phyloP scores from a whole-genome alignment of 768 basidiomycete genomes.

The Amanita pallidorosea region DNA sequence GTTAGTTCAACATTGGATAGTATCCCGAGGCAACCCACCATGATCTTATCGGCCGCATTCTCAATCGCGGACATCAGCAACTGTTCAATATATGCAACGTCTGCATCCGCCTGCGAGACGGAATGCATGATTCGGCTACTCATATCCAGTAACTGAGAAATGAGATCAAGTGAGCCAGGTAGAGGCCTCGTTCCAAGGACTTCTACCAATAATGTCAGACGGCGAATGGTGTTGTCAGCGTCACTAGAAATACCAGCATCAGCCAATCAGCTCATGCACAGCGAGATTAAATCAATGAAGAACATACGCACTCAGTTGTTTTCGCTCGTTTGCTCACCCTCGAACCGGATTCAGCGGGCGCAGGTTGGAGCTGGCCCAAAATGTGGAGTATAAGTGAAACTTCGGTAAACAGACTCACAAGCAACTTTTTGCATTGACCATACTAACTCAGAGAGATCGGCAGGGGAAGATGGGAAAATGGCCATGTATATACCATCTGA shows the following conservation, averaged over 20 bases:
- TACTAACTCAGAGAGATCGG: conserved; percentile 23
- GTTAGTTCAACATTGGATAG: background rate
- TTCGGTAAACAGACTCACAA: conserved; percentile 39
- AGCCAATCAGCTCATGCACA: conserved; percentile 1
- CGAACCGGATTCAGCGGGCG: conserved; percentile 24
- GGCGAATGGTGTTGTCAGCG: conserved; percentile 29
- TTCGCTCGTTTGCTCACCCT: conserved; percentile 60
- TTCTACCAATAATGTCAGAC: conserved; percentile 56
- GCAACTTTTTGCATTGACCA: conserved; percentile 33
- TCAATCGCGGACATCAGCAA: conserved; percentile 77
- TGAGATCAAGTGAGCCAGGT: conserved; percentile 60
- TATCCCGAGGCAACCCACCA: conserved; percentile 24
- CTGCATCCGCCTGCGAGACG: conserved; percentile 43
- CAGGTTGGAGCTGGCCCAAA: conserved; percentile 38
- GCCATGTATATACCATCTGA: conserved; percentile 30
- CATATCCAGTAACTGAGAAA: conserved; percentile 62
- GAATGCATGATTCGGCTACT: conserved; percentile 56
- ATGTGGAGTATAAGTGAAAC: conserved; percentile 42
- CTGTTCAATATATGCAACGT: conserved; percentile 72
- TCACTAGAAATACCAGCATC: conserved; percentile 10
- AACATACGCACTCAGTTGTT: conserved; percentile 39
- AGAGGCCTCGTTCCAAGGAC: conserved; percentile 53
- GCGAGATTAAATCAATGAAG: background rate
- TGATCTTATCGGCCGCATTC: conserved; percentile 43
- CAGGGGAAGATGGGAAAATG: background rate